Percentiles rank a stretch among this genome's conserved stretches.
These are phyloP conservation scores for Thuidium tamariscinum DNA, from an alignment of 225 moss, liverwort and hornwort species.

Conservation along the genomic window DNA sequence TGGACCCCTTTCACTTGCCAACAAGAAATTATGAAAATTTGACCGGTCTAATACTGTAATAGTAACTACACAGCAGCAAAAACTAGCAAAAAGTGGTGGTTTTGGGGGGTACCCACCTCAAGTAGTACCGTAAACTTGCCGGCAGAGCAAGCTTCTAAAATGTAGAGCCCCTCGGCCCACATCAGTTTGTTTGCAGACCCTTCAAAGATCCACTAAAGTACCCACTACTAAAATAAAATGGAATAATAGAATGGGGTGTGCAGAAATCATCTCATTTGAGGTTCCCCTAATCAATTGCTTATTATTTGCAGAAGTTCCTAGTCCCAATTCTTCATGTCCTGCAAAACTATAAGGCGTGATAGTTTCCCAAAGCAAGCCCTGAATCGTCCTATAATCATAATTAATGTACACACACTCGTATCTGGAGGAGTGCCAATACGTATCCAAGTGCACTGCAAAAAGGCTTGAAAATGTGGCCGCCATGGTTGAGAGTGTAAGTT, in stretches of 20 bases:
- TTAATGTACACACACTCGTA: not conserved
- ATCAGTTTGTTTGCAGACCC: not conserved
- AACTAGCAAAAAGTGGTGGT: not conserved
- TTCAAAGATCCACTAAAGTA: not conserved
- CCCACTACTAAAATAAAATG: not conserved
- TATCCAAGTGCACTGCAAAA: not conserved
- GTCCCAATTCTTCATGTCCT: not conserved
- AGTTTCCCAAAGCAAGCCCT: not conserved
- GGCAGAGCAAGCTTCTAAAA: not conserved
- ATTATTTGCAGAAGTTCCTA: not conserved
- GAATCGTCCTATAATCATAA: not conserved
- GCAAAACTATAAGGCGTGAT: not conserved
- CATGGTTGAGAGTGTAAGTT: not conserved
- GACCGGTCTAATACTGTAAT: not conserved
- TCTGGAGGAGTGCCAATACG: not conserved
- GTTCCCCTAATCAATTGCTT: not conserved
- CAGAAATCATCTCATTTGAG: not conserved
- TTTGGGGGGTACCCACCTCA: not conserved
- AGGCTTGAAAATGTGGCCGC: not conserved
- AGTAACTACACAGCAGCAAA: not conserved
- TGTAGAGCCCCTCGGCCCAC: not conserved
- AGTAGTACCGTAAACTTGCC: not conserved
- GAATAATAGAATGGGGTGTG: not conserved
- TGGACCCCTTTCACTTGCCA: not conserved
- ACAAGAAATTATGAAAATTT: not conserved